Evolutionary conservation across 768 basidiomycete genomes (phyloP).

Genomic region (Sarcodon sp.): DNA sequence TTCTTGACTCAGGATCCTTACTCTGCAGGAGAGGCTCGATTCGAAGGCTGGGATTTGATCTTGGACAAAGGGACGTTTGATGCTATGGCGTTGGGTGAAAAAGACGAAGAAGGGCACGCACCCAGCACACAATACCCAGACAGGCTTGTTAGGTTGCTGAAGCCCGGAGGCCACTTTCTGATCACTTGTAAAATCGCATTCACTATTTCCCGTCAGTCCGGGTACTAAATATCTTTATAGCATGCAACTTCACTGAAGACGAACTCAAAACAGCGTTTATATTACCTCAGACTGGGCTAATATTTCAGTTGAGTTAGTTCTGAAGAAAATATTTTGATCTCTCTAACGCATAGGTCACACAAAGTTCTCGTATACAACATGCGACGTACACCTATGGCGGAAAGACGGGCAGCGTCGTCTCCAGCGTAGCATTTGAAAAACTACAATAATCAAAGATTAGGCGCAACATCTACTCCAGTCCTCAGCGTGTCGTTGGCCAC

Average conservation of each 20-base stretch:
- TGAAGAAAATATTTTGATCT: not conserved
- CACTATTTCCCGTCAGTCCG: not conserved
- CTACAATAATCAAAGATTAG: slow-evolving; percentile 1
- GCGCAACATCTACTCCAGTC: slow-evolving; percentile 44
- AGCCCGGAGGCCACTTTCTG: slow-evolving; percentile 56
- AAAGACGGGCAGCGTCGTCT: slow-evolving; percentile 53
- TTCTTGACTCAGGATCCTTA: slow-evolving; percentile 48
- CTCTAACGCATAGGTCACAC: not conserved
- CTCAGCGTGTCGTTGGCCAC: slow-evolving; percentile 62
- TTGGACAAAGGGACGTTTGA: slow-evolving; percentile 88
- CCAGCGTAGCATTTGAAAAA: slow-evolving; percentile 62
- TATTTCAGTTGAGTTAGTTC: slow-evolving; percentile 41
- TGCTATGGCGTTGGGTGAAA: slow-evolving; percentile 63
- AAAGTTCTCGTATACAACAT: slow-evolving; percentile 62
- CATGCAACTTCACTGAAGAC: slow-evolving; percentile 79
- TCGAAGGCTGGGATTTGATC: slow-evolving; percentile 53
- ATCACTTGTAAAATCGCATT: slow-evolving; percentile 59
- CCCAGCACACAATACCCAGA: slow-evolving; percentile 49
- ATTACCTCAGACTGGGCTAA: slow-evolving; percentile 31
- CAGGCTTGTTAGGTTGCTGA: slow-evolving; percentile 42
- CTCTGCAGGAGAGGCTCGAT: slow-evolving; percentile 9
- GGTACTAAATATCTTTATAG: slow-evolving; percentile 3
- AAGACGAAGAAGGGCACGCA: slow-evolving; percentile 36
- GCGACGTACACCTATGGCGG: slow-evolving; percentile 70
- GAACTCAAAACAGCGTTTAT: slow-evolving; percentile 50